Base-by-base conservation (phyloP, 768 basidiomycete genomes). In the Lentinus tigrinus region DNA sequence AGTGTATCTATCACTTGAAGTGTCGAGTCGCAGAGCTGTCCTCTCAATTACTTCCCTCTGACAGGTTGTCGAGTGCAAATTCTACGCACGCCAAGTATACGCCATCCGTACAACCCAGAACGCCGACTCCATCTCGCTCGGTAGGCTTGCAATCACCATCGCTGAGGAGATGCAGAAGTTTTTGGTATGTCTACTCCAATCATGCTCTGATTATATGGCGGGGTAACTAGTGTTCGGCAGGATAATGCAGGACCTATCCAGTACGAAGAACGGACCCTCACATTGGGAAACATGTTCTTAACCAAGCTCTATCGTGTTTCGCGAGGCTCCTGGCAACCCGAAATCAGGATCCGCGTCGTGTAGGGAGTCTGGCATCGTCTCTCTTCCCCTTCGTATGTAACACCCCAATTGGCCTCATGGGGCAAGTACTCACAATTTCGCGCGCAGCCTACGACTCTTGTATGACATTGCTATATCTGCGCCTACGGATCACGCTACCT, bases 1-100 rank as follows among this genome's bases (percentile, higher is more conserved):
- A n/a, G 21, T 47, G 9, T 24, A 21, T 47, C 23, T 5, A 11
- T 47, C 27, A 34, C 38, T 9, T 11, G 36, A 4, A 28, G 2
- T 38, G 11, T n/a, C n/a, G n/a, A n/a, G n/a, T n/a, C n/a, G n/a
- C n/a, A n/a, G n/a, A n/a, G n/a, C n/a, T n/a, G n/a, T n/a, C n/a
- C n/a, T n/a, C n/a, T n/a, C n/a, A n/a, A n/a, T n/a, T n/a, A n/a
- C n/a, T n/a, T n/a, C n/a, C n/a, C n/a, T n/a, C n/a, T n/a, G n/a
- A n/a, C 16, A 57, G 52, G 31, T 59, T 24, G 2, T 48, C 8
- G 57, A 40, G 6, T 34, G 13, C 14, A 7, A 9, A 5, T n/a
- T 24, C 4, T 44, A 54, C 31, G 17, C 8, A 17, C 58, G 52
- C 14, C 58, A 59, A 46, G 46, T 59, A 6, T 50, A 43, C 36